Base-by-base conservation (phyloP, 331 rosid genomes). In the Cucumis variabilis region DNA sequence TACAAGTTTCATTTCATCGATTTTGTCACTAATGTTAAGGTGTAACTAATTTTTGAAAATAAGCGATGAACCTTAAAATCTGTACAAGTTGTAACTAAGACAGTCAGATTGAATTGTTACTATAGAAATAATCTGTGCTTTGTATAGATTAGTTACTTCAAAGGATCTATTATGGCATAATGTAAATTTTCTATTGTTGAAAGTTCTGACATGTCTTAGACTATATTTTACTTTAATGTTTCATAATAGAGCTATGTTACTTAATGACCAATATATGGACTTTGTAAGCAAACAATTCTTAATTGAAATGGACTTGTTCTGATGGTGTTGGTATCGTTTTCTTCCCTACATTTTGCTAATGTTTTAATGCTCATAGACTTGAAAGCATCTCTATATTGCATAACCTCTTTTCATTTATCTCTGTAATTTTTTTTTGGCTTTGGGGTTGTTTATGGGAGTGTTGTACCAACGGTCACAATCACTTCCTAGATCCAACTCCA, bases 201-300 rank as follows among this genome's bases (percentile, higher is more conserved):
- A 44, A 66, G 44, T 30, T 83, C 23, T 74, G 37, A 21, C 69
- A 9, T 9, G 71, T 63, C 51, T 72, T 27, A 80, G 83, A n/a
- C 66, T 48, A 51, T 20, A 76, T 27, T 13, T 66, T 78, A 24
- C 24, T 65, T 85, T 44, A 79, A 68, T 24, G 41, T 73, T 24
- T 73, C 55, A 51, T 82, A 82, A 58, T 79, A 13, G 19, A n/a
- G n/a, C n/a, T n/a, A n/a, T n/a, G 51, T 83, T 73, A 37, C 48
- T 67, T 82, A 71, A 86, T 87, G 90, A 88, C 94, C 99, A 20
- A 97, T 95, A 88, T 97, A 97, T 58, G 99, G 99, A 92, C 98
- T 97, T 21, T 97, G 99, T 97, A 94, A 94, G 98, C 87, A 69
- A 71, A 24, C 25, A n/a, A 87, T 84, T 81, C 71, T 71, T 84